Conservation (phyloP, 257 asterid genomes). For the Solanum verrucosum region DNA sequence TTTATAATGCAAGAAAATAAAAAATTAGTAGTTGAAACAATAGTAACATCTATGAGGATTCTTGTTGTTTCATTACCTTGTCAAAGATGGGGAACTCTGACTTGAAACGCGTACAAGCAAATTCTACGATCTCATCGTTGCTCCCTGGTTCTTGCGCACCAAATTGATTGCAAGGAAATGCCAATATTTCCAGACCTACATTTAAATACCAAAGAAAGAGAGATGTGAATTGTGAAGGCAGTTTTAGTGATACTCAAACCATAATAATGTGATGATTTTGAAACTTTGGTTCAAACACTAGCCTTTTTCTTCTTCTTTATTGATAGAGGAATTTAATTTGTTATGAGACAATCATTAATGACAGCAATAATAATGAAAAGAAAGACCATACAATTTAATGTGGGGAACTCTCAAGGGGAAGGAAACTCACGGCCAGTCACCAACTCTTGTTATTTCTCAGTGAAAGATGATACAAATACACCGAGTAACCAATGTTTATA, state of each 20-base stretch:
- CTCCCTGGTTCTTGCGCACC: constrained; percentile 84
- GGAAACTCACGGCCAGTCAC: neutral
- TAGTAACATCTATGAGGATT: neutral
- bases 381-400: neutral
- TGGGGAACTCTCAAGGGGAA: neutral
- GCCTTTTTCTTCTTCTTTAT: neutral
- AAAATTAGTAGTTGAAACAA: neutral
- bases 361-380: neutral
- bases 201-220: neutral
- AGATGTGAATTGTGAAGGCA: neutral
- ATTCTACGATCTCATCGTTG: constrained; percentile 54
- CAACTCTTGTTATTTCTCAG: neutral
- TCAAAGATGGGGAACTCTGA: constrained; percentile 65
- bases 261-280: neutral
- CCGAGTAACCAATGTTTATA: neutral
- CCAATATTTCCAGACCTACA: constrained; percentile 70
- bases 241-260: neutral
- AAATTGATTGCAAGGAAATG: constrained; percentile 92
- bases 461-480: neutral
- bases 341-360: neutral
- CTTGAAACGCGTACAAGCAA: constrained; percentile 70
- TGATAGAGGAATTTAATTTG: neutral
- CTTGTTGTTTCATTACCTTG: constrained; percentile 31
- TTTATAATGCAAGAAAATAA: neutral
- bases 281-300: neutral